Evolutionary conservation across 306 rosid species (phyloP).

Genomic region (Cucumis sativus): DNA sequence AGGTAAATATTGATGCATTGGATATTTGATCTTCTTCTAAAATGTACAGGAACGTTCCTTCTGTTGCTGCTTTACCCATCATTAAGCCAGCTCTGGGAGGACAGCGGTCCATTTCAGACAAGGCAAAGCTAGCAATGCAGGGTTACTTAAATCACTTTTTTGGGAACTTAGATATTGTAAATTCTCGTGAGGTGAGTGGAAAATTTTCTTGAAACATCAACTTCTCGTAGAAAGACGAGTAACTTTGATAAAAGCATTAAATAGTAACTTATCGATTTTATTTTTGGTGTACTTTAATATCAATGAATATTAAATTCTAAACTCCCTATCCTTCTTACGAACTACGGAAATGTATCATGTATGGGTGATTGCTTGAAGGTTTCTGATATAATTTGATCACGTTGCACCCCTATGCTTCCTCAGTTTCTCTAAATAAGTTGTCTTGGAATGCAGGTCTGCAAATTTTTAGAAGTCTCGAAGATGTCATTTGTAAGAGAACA

Average conservation of each 20-base stretch:
- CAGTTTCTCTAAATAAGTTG: not conserved
- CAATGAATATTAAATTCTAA: not conserved
- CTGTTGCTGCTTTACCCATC: conserved; percentile 69
- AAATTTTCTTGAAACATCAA: not conserved
- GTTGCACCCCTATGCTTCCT: not conserved
- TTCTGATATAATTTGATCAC: not conserved
- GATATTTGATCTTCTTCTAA: conserved; percentile 6
- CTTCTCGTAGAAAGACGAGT: not conserved
- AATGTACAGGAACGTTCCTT: conserved; percentile 62
- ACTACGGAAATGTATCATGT: not conserved
- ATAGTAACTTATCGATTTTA: not conserved
- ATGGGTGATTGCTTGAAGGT: not conserved
- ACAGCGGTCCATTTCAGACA: conserved; percentile 58
- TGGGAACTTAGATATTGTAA: conserved; percentile 72
- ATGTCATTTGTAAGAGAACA: conserved; percentile 33
- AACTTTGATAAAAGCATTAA: not conserved
- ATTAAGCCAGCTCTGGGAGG: conserved; percentile 70
- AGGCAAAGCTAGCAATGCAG: conserved; percentile 80
- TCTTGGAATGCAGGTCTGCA: conserved; percentile 31
- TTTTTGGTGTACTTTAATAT: not conserved
- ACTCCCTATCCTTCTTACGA: not conserved
- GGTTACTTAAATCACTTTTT: conserved; percentile 69
- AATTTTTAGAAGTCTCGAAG: conserved; percentile 41
- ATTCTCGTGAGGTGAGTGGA: conserved; percentile 72
- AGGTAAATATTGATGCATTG: not conserved